phyloP scores from a whole-genome alignment of 2,329 filamentous ascomycete genomes.

The Fusarium brevicatenulatum region DNA sequence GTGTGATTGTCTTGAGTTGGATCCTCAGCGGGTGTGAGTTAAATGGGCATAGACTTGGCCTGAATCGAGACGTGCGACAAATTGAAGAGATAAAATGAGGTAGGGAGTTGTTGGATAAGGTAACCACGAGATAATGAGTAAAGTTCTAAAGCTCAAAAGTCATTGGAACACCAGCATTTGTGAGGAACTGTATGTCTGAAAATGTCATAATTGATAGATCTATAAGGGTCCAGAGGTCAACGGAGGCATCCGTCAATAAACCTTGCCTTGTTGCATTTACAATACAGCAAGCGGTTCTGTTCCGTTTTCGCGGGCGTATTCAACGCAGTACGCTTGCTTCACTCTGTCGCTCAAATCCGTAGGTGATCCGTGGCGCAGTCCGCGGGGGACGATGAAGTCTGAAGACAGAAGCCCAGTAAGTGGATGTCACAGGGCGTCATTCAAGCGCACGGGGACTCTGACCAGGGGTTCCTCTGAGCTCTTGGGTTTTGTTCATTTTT shows the following conservation, averaged over 20 bases:
- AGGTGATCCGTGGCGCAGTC: constrained; percentile 37
- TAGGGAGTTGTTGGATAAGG: background rate
- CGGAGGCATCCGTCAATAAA: constrained; percentile 7
- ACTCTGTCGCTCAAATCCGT: constrained; percentile 24
- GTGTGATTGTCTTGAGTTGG: background rate
- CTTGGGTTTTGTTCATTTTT: constrained; percentile 7
- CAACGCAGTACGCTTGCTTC: constrained; percentile 6
- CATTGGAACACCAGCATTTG: constrained; percentile 1
- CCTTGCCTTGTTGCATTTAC: background rate
- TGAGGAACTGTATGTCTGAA: background rate
- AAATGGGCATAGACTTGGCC: background rate
- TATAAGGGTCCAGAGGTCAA: constrained; percentile 4
- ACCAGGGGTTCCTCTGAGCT: constrained; percentile 12
- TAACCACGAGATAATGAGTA: constrained; percentile 1
- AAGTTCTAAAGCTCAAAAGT: background rate
- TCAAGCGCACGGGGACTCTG: constrained; percentile 11
- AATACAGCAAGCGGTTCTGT: background rate
- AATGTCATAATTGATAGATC: background rate
- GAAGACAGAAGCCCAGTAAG: constrained; percentile 12
- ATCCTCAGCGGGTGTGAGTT: background rate
- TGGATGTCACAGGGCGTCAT: constrained; percentile 26
- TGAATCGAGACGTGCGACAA: constrained; percentile 4
- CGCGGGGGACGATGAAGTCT: background rate
- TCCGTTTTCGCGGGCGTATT: constrained; percentile 25
- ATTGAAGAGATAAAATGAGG: background rate